These are phyloP conservation scores for Aspergillus ochraceoroseus DNA, from an alignment of 2,329 filamentous ascomycete species.

Conservation along the genomic window DNA sequence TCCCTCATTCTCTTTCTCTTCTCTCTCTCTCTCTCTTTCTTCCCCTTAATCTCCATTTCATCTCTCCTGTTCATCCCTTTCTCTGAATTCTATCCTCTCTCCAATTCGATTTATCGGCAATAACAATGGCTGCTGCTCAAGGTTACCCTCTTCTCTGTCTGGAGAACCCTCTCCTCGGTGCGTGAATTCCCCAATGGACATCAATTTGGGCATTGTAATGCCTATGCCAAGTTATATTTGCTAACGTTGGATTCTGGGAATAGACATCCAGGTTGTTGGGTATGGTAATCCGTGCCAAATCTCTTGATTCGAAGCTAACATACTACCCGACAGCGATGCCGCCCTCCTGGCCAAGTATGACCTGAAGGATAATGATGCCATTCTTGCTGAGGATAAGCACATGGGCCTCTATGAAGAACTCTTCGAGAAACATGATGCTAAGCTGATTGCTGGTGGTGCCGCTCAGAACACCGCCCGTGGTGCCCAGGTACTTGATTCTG, in stretches of 20 bases:
- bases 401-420: constrained; percentile 79
- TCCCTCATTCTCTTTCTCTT: constrained; percentile 2
- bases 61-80: constrained; percentile 3
- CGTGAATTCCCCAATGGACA: constrained; percentile 15
- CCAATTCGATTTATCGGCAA: constrained; percentile 12
- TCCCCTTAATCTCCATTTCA: constrained; percentile 8
- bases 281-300: constrained; percentile 37
- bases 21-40: constrained; percentile 3
- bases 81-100: constrained; percentile 13
- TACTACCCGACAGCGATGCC: constrained; percentile 57
- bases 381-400: constrained; percentile 91
- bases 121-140: constrained; percentile 69
- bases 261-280: constrained; percentile 84
- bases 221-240: constrained; percentile 3
- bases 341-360: constrained; percentile 85
- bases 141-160: constrained; percentile 86
- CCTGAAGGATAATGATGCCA: constrained; percentile 94
- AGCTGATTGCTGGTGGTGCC: constrained; percentile 91
- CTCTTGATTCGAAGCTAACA: constrained; percentile 7
- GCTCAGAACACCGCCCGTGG: constrained; percentile 97
- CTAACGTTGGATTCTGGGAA: constrained; percentile 18
- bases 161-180: constrained; percentile 95
- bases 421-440: constrained; percentile 83
- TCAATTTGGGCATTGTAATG: not conserved
- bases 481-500: constrained; percentile 58